Evolutionary conservation across 2,329 filamentous ascomycete species (phyloP).

Genomic region (Cladophialophora exuberans): DNA sequence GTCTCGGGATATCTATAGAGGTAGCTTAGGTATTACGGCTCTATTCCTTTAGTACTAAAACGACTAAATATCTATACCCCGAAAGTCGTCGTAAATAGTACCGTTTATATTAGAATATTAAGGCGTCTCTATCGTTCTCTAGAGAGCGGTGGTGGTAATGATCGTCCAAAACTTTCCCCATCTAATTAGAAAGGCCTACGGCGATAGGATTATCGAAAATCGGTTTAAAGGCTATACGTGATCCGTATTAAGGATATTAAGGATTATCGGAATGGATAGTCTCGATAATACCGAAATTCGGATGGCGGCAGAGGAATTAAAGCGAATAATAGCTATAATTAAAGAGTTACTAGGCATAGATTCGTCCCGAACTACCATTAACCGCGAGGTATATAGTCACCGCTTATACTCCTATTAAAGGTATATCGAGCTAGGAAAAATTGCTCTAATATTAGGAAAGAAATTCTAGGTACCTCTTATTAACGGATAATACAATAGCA

Average conservation of each 20-base stretch:
- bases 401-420: neutral
- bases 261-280: neutral
- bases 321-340: neutral
- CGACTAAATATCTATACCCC: no score
- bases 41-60: no score
- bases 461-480: neutral
- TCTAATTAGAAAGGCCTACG: neutral
- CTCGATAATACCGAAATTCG: neutral
- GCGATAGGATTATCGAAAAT: neutral
- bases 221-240: neutral
- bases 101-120: no score
- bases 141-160: no score
- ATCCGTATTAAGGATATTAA: neutral
- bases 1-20: no score
- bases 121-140: no score
- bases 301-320: neutral
- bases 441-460: neutral
- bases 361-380: neutral
- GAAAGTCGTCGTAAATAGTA: no score
- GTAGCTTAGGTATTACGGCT: no score
- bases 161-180: neutral
- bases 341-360: neutral
- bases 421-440: neutral
- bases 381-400: neutral
- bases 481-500: neutral